These are phyloP conservation scores for Colletotrichum sp. DNA, from an alignment of 2,329 filamentous ascomycete species.

Conservation along the genomic window DNA sequence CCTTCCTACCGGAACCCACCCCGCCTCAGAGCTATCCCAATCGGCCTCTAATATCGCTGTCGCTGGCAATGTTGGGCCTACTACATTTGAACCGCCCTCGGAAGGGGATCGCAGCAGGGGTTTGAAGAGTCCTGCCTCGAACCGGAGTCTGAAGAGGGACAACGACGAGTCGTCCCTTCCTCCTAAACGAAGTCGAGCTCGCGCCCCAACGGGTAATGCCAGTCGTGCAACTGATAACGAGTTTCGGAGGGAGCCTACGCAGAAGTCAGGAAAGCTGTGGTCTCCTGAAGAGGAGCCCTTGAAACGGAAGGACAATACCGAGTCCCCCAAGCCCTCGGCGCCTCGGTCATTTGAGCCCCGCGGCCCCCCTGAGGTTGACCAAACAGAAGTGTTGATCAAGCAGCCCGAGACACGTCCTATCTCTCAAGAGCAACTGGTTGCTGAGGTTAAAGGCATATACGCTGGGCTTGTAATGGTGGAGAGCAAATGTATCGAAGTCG, in stretches of 20 bases:
- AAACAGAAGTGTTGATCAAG: conserved; percentile 9
- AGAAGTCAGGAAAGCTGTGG: background rate
- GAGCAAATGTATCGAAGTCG: conserved; percentile 84
- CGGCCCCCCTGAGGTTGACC: rapidly evolving
- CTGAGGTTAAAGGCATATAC: conserved; percentile 85
- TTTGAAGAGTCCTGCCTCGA: background rate
- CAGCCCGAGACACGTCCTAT: conserved; percentile 73
- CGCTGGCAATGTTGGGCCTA: background rate
- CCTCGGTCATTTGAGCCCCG: rapidly evolving
- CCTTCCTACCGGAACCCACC: too few relatives aligned
- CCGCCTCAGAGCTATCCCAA: too few relatives aligned
- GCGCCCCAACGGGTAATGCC: background rate
- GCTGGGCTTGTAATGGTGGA: conserved; percentile 86
- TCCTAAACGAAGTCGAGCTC: background rate
- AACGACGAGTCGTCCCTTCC: rapidly evolving
- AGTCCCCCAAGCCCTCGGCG: rapidly evolving
- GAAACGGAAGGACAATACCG: background rate
- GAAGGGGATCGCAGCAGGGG: background rate
- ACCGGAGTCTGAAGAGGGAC: background rate
- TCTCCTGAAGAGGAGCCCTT: background rate
- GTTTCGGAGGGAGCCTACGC: background rate
- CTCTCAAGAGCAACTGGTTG: conserved; percentile 77
- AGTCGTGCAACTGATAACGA: rapidly evolving
- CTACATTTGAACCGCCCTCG: background rate
- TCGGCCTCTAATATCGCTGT: background rate